Evolutionary conservation across 75 land plant species (phyloP), one percentile per base, ranked within the genome.

Genomic region (Cunninghamia lanceolata): DNA sequence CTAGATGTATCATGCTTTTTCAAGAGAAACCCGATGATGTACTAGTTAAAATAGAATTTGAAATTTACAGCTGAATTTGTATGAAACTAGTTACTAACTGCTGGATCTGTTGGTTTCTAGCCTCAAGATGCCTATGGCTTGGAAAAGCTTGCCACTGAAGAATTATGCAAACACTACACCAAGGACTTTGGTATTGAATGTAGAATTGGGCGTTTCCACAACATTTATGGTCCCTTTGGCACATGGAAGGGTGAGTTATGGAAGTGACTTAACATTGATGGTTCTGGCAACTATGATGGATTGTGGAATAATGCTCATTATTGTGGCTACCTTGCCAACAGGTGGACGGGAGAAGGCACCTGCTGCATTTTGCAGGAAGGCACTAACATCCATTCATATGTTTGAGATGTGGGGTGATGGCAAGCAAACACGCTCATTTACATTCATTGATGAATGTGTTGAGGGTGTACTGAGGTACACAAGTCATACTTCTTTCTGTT

Each of bases 381-480:
- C 94, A 9, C 63, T 92, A 63, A 97, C 98, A 83, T 92, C 98
- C 21, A 88, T 87, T 68, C 96, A 97, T 56, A 90, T 83, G 88
- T 97, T 97, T 91, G 99, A 96, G 88, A 97, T 97, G 99, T 97
- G 98, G 99, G 99, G 99, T 35, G 99, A 97, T 89, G 98, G 98
- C 47, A 89, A 92, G 85, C 98, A 97, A 87, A 97, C 99, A 17
- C 88, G 98, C 32, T 97, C 99, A 9, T 97, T 97, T 85, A 96
- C 99, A 14, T 97, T 97, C 93, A 97, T 97, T 78, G 99, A 97
- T 89, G 98, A 97, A 88, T 97, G 99, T 93, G 99, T 97, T 3
- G 99, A 97, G 86, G 99, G 98, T 84, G 99, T 97, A 2, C 85
- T 94, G 42, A 92, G 98, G 98, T 94, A 88, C 53, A 6, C 46